These are phyloP conservation scores for Macrolepiota albuminosa DNA, from an alignment of 768 basidiomycete species.

Conservation along the genomic window DNA sequence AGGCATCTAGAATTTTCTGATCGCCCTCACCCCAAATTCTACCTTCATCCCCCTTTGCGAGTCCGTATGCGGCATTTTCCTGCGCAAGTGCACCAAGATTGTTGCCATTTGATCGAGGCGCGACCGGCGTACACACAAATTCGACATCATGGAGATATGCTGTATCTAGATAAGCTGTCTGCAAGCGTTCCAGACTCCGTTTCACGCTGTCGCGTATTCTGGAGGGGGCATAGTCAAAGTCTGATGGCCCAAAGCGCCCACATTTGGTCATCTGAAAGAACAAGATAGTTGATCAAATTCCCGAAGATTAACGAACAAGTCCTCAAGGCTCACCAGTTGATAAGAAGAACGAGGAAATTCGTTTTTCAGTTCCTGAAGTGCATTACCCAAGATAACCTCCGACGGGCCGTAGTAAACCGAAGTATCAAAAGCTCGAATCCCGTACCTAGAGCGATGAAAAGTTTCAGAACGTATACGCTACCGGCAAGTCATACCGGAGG, in stretches of 20 bases:
- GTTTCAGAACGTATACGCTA: background rate
- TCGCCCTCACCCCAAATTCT: conserved; percentile 67
- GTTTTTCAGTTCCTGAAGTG: conserved; percentile 48
- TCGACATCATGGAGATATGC: conserved; percentile 87
- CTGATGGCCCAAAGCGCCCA: conserved; percentile 63
- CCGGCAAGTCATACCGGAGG: conserved; percentile 47
- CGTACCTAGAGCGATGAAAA: conserved; percentile 49
- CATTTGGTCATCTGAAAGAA: conserved; percentile 74
- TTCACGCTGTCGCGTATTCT: conserved; percentile 63
- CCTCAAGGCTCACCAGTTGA: conserved; percentile 46
- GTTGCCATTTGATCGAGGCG: conserved; percentile 48
- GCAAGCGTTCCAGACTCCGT: conserved; percentile 62
- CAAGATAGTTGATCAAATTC: background rate
- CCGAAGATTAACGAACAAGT: background rate
- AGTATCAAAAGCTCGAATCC: conserved; percentile 79
- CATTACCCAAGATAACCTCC: conserved; percentile 70
- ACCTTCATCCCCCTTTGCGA: conserved; percentile 52
- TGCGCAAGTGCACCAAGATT: conserved; percentile 49
- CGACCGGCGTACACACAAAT: conserved; percentile 55
- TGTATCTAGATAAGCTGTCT: conserved; percentile 73
- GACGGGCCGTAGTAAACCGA: conserved; percentile 78
- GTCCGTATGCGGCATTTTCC: conserved; percentile 60
- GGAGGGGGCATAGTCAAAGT: conserved; percentile 71
- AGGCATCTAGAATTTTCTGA: conserved; percentile 62
- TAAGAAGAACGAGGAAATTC: conserved; percentile 81